Percentiles rank a stretch among this genome's conserved stretches.
Conservation (phyloP, 2,329 filamentous ascomycete genomes). For the Escovopsis sp. region DNA sequence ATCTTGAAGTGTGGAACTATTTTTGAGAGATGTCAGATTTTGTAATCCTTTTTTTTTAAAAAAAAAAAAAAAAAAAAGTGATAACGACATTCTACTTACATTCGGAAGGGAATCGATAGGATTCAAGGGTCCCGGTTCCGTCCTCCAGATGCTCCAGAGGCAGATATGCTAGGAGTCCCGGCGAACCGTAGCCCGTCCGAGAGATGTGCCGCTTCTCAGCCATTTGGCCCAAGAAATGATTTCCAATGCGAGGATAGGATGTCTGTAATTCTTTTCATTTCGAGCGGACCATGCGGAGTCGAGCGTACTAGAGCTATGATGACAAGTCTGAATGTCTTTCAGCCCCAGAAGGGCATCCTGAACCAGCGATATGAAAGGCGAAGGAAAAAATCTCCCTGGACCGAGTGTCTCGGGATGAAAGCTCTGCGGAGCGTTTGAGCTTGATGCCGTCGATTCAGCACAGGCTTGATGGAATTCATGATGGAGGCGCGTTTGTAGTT, state of each 20-base stretch:
- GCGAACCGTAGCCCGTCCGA: constrained; percentile 19
- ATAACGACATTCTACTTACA: constrained; percentile 2
- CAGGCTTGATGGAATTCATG: too few species aligned
- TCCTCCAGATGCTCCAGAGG: constrained; percentile 10
- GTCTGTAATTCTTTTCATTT: constrained; percentile 19
- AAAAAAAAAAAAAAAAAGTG: not conserved
- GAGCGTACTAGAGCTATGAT: not conserved
- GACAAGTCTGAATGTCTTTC: not conserved
- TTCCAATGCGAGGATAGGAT: constrained; percentile 14
- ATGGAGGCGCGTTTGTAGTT: not conserved
- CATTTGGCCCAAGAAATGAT: constrained; percentile 21
- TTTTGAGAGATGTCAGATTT: too few species aligned
- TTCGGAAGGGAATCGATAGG: constrained; percentile 15
- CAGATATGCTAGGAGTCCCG: constrained; percentile 19
- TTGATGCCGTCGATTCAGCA: too few species aligned
- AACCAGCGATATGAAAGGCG: too few species aligned
- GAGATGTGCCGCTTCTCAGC: constrained; percentile 19
- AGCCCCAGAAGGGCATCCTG: too few species aligned
- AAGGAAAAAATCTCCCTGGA: too few species aligned
- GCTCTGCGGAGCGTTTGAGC: too few species aligned
- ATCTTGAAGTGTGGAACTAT: constrained; percentile 19
- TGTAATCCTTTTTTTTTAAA: too few species aligned
- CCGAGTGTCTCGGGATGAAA: too few species aligned
- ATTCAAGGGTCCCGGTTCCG: constrained; percentile 16
- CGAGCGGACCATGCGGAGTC: constrained; percentile 10